Evolutionary conservation across 2,329 filamentous ascomycete genomes (phyloP), one percentile per base, ranked within the genome.

Genomic region (Aspergillus sp.): DNA sequence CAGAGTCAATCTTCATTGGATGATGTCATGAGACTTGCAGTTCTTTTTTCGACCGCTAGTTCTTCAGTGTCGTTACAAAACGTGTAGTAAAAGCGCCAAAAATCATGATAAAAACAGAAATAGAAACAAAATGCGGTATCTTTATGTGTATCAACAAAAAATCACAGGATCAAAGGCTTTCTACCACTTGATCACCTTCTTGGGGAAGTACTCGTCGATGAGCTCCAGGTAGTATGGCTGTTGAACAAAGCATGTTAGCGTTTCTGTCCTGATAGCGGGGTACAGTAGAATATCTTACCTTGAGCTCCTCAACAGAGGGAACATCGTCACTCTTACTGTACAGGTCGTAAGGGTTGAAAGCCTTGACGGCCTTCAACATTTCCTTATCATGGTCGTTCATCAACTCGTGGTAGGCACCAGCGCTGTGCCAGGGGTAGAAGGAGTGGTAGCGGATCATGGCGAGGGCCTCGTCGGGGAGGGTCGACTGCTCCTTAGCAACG

Each of bases 381-480:
- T 78, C 76, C 65, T 84, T 71, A 57, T 95, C 90, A 62, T 90
- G 85, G 48, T 85, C 82, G 64, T 85, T 78, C 89, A 95, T 95
- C 66, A 95, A 78, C 68, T 88, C 81, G 48, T 69, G 68, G 70
- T 95, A 95, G 6, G 87, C 89, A 43, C 84, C 85, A 65, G 85
- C 83, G 48, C 77, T 81, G 70, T 95, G 90, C 90, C 89, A 95
- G 11, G 90, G 85, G 69, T 95, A 95, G 71, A 95, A 95, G 5
- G 83, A 88, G 71, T 95, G 90, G 70, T 94, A 95, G 44, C 90
- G 77, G 64, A 95, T 93, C 88, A 95, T 95, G 48, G 89, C 90
- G 8, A 95, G 77, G 0, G 85, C 86, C 76, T 95, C 89, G 37
- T 78, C 76, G 0, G 90, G 90, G 35, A 95, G 76, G 0, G 74